Evolutionary conservation across 495 filamentous ascomycete species (phyloP).

Genomic region (Penicillium bovifimosum): DNA sequence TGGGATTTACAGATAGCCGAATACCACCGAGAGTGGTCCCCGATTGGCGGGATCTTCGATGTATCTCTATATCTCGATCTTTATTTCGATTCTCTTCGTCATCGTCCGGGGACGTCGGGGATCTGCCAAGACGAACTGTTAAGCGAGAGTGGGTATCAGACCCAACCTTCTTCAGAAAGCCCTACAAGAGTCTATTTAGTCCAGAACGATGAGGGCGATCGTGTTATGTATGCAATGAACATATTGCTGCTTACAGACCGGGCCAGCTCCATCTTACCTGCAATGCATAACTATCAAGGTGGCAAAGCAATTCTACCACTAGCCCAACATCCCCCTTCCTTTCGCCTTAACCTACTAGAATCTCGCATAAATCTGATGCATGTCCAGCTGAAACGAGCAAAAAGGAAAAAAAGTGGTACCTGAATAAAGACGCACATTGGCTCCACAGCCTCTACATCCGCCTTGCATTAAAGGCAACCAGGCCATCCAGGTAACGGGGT

Average conservation of each 20-base stretch:
- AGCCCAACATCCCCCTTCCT: neutral
- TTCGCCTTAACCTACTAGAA: neutral
- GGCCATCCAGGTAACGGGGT: constrained; percentile 22
- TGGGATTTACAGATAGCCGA: neutral
- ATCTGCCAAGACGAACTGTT: neutral
- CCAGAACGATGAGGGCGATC: neutral
- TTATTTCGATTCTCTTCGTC: neutral
- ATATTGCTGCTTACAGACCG: neutral
- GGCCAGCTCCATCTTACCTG: neutral
- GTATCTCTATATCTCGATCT: neutral
- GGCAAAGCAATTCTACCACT: neutral
- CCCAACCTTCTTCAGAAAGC: neutral
- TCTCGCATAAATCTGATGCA: constrained; percentile 9
- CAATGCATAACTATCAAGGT: neutral
- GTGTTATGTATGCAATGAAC: neutral
- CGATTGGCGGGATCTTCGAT: constrained; percentile 1
- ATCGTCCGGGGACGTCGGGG: neutral
- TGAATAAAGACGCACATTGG: constrained; percentile 17
- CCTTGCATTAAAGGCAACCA: constrained; percentile 27
- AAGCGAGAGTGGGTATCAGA: neutral
- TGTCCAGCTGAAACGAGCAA: neutral
- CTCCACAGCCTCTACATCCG: constrained; percentile 11
- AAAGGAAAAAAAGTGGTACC: constrained; percentile 17
- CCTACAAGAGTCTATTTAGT: no score
- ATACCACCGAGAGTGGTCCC: neutral